A percentile compares a stretch with the other conserved stretches of the same genome.
These are phyloP conservation scores for Forsythia viridissima DNA, from an alignment of 257 asterid species.

Conservation along the genomic window DNA sequence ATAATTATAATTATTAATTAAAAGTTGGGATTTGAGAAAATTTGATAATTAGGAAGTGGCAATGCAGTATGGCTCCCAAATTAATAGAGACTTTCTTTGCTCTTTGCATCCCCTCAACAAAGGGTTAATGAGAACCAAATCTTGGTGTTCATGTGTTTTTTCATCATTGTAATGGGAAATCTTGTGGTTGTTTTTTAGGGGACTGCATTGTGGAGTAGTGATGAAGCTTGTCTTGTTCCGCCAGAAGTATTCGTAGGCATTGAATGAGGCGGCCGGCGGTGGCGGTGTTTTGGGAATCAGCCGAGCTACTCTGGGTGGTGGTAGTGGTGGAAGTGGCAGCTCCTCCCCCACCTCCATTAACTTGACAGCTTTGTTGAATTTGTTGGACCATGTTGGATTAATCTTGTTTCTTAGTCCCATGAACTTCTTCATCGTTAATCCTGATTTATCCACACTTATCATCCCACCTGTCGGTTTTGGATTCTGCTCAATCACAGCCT, in stretches of 20 bases:
- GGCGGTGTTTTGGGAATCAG: constrained; percentile 18
- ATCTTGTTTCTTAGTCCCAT: constrained; percentile 35
- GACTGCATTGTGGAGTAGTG: constrained; percentile 9
- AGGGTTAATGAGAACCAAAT: constrained; percentile 46
- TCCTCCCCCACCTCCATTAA: constrained; percentile 13
- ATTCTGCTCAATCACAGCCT: constrained; percentile 24
- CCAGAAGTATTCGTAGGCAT: constrained; percentile 77
- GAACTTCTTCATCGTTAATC: constrained; percentile 44
- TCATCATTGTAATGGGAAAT: background rate
- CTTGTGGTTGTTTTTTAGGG: constrained; percentile 22
- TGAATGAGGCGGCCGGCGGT: constrained; percentile 44
- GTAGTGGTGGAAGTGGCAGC: constrained; percentile 45
- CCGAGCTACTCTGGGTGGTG: constrained; percentile 33
- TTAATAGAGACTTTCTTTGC: constrained; percentile 43
- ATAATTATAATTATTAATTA: background rate
- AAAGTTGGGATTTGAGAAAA: background rate
- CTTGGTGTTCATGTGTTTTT: constrained; percentile 39
- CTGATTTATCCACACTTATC: background rate
- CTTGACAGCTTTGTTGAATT: constrained; percentile 25
- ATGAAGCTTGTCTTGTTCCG: constrained; percentile 35
- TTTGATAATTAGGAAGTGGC: constrained; percentile 54
- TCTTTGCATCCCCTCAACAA: constrained; percentile 67
- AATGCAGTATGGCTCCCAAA: constrained; percentile 76
- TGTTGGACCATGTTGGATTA: constrained; percentile 42
- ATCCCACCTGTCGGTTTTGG: constrained; percentile 31